Conservation (phyloP, 2,329 filamentous ascomycete species). For the Cercospora zeina region DNA sequence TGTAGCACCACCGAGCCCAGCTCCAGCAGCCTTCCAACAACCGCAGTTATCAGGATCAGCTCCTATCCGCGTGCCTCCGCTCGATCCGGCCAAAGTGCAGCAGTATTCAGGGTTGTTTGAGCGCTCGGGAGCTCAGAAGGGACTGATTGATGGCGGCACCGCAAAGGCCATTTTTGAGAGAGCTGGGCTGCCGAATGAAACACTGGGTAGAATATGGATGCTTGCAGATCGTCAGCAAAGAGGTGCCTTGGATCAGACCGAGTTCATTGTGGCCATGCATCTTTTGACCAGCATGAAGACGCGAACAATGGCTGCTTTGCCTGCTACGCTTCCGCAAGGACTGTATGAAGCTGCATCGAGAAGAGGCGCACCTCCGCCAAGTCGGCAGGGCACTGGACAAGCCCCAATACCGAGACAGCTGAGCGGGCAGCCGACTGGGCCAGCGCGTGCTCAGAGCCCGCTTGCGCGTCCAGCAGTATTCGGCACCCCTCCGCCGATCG, state of each 20-base stretch:
- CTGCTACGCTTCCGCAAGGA: conserved; percentile 75
- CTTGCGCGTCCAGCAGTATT: conserved; percentile 53
- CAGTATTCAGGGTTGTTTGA: conserved; percentile 92
- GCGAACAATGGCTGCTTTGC: conserved; percentile 74
- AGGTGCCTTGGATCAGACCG: conserved; percentile 79
- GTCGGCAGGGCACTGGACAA: conserved; percentile 35
- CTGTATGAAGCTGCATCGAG: conserved; percentile 88
- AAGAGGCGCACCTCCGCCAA: conserved; percentile 54
- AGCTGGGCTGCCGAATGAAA: conserved; percentile 83
- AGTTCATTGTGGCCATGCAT: conserved; percentile 99
- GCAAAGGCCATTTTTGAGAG: conserved; percentile 96
- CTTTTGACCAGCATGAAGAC: conserved; percentile 88
- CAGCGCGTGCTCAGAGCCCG: conserved; percentile 61
- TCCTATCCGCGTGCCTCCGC: conserved; percentile 81
- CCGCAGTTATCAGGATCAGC: conserved; percentile 46
- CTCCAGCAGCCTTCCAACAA: conserved; percentile 32
- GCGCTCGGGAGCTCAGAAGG: conserved; percentile 75
- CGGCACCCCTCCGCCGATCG: conserved; percentile 50
- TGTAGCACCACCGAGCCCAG: conserved; percentile 32
- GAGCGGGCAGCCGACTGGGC: conserved; percentile 57
- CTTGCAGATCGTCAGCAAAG: conserved; percentile 91
- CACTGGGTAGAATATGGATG: conserved; percentile 93
- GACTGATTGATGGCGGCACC: conserved; percentile 67
- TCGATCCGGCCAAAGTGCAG: conserved; percentile 82
- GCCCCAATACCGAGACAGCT: conserved; percentile 76